A percentile compares a stretch with the other conserved stretches of the same genome.
Evolutionary conservation across 495 filamentous ascomycete species (phyloP).

Genomic region (Penicillium bovifimosum): DNA sequence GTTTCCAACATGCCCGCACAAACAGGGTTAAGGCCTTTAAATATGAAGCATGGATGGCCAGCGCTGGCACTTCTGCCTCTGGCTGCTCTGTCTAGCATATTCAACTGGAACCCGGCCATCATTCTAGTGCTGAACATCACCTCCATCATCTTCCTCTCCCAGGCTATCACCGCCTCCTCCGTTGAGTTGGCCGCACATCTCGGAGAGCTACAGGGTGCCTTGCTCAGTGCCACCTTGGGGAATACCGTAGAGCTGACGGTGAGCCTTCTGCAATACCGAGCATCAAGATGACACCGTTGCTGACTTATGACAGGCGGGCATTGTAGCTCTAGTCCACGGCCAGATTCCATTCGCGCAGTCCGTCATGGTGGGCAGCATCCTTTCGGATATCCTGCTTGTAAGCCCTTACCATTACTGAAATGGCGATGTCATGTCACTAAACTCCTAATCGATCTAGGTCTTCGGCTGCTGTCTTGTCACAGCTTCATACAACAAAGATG

Average conservation of each 20-base stretch:
- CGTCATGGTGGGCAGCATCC: slow-evolving; percentile 22
- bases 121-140: slow-evolving; percentile 18
- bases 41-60: neutral
- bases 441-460: slow-evolving; percentile 5
- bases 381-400: slow-evolving; percentile 34
- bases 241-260: slow-evolving; percentile 24
- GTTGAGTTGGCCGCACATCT: slow-evolving; percentile 15
- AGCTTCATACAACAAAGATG: slow-evolving; percentile 21
- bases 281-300: neutral
- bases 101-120: slow-evolving; percentile 15
- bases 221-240: slow-evolving; percentile 23
- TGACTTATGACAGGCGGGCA: slow-evolving; percentile 8
- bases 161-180: slow-evolving; percentile 12
- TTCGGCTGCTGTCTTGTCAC: slow-evolving; percentile 20
- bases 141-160: slow-evolving; percentile 18
- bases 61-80: slow-evolving; percentile 13
- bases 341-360: slow-evolving; percentile 18
- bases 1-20: slow-evolving; percentile 1
- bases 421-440: neutral
- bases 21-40: neutral
- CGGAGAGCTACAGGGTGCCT: slow-evolving; percentile 17
- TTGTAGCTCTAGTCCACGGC: slow-evolving; percentile 16
- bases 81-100: slow-evolving; percentile 9
- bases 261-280: neutral
- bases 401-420: neutral